Conservation (phyloP, 805 yeast genomes). For the Starmerella geochares region DNA sequence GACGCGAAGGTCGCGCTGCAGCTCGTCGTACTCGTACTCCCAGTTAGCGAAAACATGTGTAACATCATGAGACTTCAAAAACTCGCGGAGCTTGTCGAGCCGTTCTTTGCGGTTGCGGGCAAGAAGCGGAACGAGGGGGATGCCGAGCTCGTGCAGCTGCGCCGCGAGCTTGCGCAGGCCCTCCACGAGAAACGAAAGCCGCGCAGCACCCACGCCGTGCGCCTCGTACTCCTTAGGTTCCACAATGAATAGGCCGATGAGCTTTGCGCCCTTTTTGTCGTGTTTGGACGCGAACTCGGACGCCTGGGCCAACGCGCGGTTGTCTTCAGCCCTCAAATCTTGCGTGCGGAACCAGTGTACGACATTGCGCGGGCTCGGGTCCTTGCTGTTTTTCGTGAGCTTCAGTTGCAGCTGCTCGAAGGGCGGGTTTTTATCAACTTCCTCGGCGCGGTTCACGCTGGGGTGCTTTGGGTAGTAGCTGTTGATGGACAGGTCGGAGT, state of each 20-base stretch:
- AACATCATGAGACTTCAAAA: conserved; percentile 27
- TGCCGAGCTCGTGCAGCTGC: conserved; percentile 31
- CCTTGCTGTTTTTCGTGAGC: background rate
- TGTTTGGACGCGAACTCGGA: conserved; percentile 30
- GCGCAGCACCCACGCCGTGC: conserved; percentile 39
- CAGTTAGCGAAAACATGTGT: conserved; percentile 33
- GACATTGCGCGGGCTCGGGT: conserved; percentile 17
- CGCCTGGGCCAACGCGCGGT: conserved; percentile 36
- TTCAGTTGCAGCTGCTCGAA: conserved; percentile 13
- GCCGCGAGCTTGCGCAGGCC: conserved; percentile 31
- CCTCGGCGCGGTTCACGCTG: conserved; percentile 17
- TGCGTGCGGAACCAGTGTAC: conserved; percentile 39
- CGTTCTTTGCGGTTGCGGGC: conserved; percentile 10
- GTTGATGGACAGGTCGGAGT: background rate
- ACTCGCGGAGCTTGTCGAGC: conserved; percentile 15
- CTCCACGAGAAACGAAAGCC: conserved; percentile 34
- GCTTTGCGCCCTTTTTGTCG: conserved; percentile 26
- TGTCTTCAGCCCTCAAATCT: conserved; percentile 41
- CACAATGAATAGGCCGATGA: conserved; percentile 37
- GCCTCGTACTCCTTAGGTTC: conserved; percentile 36
- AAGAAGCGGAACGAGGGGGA: conserved; percentile 30
- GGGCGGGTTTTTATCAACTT: conserved; percentile 19
- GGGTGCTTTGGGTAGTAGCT: conserved; percentile 17
- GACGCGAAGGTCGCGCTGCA: conserved; percentile 30
- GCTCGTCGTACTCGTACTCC: conserved; percentile 41